A percentile compares a stretch with the other conserved stretches of the same genome.
These are phyloP conservation scores for Aplosporella prunicola DNA, from an alignment of 2,329 filamentous ascomycete species.

Conservation along the genomic window DNA sequence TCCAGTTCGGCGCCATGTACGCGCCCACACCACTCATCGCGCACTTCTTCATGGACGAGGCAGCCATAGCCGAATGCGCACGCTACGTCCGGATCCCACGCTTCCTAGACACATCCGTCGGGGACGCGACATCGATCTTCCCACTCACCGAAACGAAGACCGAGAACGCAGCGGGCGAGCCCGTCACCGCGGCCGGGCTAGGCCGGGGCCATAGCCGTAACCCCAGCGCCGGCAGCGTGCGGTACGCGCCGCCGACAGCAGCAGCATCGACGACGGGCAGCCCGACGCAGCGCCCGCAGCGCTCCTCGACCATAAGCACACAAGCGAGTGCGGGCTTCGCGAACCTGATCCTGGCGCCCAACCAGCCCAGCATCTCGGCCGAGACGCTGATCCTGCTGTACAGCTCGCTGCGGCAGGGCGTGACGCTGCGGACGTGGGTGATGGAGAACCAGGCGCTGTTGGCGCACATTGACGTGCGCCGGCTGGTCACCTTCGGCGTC, in stretches of 20 bases:
- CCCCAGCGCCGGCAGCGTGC: conserved; percentile 8
- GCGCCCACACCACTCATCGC: conserved; percentile 70
- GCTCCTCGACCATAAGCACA: conserved; percentile 8
- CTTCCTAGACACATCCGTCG: conserved; percentile 14
- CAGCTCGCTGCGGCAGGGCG: conserved; percentile 70
- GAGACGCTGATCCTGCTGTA: conserved; percentile 67
- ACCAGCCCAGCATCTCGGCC: conserved; percentile 15
- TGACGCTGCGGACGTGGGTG: conserved; percentile 82
- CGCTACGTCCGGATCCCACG: conserved; percentile 57
- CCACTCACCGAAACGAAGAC: conserved; percentile 4
- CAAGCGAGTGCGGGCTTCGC: not conserved
- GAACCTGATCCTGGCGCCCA: conserved; percentile 8
- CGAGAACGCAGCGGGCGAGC: conserved; percentile 1
- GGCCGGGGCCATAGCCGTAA: conserved; percentile 8
- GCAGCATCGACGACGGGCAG: conserved; percentile 5
- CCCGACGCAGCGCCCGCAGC: conserved; percentile 4
- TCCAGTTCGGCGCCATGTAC: conserved; percentile 89
- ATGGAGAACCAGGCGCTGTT: conserved; percentile 63
- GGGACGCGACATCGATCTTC: not conserved
- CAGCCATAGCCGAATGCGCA: conserved; percentile 77
- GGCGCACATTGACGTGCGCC: conserved; percentile 71
- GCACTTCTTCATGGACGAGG: conserved; percentile 66
- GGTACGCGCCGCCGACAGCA: too few species aligned
- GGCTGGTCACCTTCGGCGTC: conserved; percentile 89
- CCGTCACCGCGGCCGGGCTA: not conserved